Base-by-base conservation (phyloP, 768 basidiomycete species). In the Kwoniella sp. region DNA sequence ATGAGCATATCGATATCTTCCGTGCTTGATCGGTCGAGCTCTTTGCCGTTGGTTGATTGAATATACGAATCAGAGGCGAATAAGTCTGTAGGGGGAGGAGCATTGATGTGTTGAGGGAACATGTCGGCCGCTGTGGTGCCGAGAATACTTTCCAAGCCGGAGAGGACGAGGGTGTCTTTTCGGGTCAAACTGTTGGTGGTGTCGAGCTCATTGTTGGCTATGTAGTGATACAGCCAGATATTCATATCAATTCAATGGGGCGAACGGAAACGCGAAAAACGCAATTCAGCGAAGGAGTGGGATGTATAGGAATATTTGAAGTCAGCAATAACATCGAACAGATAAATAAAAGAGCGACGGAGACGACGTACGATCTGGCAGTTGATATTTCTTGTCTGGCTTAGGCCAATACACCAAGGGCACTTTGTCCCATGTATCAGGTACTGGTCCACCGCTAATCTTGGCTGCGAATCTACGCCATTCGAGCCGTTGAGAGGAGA, bases 391-490 rank as follows among this genome's bases (percentile, higher is more conserved):
- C 48, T 64, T 64, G 25, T 63, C 44, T 17, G 65, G 58, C 36
- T 67, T 58, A 4, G 75, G 73, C 75, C 74, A 76, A 17, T 58
- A 47, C 24, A 78, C 64, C 19, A 74, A 59, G 19, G 63, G 53
- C 8, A 58, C 37, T 30, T 55, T 58, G 2, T 65, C 49, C 58
- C 76, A 65, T 2, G 67, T 48, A 17, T 55, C 60, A 8, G 51
- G 53, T 26, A 50, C 52, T 19, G 56, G 49, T 21, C 61, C 66
- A 19, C 67, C 70, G 24, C 58, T 68, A 51, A 73, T 61, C 52
- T 70, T 71, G 22, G 73, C 65, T 12, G 77, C 77, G 52, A 61
- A 72, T 54, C 77, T 62, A 24, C 66, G 58, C 71, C 73, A 76
- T 12, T 68, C 64, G 21, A 72, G 44, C 12, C 65, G 54, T 22